Evolutionary conservation across 176 grass and related monocot genomes (phyloP).

Genomic region (Bolboschoenus planiculmis): DNA sequence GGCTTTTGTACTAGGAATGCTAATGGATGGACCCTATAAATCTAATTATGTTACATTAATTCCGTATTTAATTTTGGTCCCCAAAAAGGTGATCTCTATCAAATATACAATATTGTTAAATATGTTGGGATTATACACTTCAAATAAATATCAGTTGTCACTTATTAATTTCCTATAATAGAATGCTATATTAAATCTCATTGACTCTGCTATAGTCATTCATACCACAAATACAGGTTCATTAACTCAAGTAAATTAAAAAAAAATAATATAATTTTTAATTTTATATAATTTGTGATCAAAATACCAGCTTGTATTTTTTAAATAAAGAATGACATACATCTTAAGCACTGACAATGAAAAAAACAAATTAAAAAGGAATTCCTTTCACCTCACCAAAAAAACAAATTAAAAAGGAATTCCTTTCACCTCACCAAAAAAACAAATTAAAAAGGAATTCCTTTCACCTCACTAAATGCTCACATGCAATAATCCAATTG

Average conservation of each 20-base stretch:
- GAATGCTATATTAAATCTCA: not conserved
- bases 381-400: not conserved
- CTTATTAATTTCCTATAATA: not conserved
- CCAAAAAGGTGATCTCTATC: not conserved
- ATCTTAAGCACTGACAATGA: not conserved
- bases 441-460: not conserved
- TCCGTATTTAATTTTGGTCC: not conserved
- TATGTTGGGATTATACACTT: not conserved
- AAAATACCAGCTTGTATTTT: not conserved
- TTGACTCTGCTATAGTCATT: not conserved
- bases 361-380: not conserved
- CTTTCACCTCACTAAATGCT: not conserved
- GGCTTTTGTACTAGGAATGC: not conserved
- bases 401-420: not conserved
- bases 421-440: not conserved
- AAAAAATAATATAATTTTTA: not conserved
- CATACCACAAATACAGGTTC: not conserved
- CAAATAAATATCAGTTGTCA: not conserved
- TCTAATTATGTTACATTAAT: not conserved
- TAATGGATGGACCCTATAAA: constrained; percentile 27
- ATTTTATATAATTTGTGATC: not conserved
- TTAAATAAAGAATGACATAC: not conserved
- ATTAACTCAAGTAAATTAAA: not conserved
- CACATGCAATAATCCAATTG: not conserved
- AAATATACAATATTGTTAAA: not conserved